These are phyloP conservation scores for Porphyrellus cyaneotinctus DNA, from an alignment of 768 basidiomycete species.

Conservation along the genomic window DNA sequence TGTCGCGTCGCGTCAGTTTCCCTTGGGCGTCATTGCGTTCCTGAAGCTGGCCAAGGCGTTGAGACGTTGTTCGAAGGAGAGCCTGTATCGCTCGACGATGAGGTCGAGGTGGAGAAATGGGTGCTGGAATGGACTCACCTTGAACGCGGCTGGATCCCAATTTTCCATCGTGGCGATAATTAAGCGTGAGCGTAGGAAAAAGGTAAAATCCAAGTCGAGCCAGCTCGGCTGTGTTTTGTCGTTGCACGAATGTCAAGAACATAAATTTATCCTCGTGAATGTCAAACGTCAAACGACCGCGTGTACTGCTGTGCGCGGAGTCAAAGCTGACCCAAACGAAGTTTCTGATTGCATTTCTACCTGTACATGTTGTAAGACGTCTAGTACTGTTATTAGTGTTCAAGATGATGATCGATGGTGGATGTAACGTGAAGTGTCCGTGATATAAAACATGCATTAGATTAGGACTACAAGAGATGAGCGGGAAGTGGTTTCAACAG, in stretches of 20 bases:
- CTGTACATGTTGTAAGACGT: not conserved
- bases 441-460: slow-evolving; percentile 1
- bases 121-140: slow-evolving; percentile 17
- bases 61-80: slow-evolving; percentile 59
- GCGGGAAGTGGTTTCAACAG: slow-evolving; percentile 19
- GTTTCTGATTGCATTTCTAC: not conserved
- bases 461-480: slow-evolving; percentile 18
- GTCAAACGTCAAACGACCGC: not conserved
- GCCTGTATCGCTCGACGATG: slow-evolving; percentile 35
- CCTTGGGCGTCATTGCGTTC: slow-evolving; percentile 64
- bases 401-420: not conserved
- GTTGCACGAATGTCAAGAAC: not conserved
- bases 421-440: not conserved
- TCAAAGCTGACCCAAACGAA: not conserved
- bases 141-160: slow-evolving; percentile 32
- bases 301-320: not conserved
- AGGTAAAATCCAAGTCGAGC: too few relatives aligned
- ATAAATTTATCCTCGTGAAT: not conserved
- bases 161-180: slow-evolving; percentile 17
- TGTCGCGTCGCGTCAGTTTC: slow-evolving; percentile 60
- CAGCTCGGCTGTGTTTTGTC: slow-evolving; percentile 2
- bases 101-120: not conserved
- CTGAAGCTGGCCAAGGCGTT: slow-evolving; percentile 65
- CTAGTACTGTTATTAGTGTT: not conserved
- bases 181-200: too few relatives aligned